Conservation (phyloP, 805 yeast species). For the Zygosaccharomyces bisporus region DNA sequence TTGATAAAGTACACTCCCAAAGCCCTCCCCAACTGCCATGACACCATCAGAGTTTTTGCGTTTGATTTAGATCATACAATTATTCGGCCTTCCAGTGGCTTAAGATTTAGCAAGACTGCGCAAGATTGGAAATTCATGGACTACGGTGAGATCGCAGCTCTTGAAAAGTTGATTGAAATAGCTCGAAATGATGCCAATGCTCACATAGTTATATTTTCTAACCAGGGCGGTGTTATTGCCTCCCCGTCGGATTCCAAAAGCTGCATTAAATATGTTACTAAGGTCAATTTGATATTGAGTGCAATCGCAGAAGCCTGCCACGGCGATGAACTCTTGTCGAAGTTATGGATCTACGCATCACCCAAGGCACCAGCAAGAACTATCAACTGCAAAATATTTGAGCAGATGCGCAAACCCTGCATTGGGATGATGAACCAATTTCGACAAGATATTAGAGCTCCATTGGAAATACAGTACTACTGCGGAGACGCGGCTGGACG, state of each 20-base stretch:
- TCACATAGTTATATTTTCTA: constrained; percentile 69
- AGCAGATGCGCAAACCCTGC: constrained; percentile 63
- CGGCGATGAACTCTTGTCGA: constrained; percentile 26
- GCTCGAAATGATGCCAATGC: constrained; percentile 25
- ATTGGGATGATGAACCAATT: constrained; percentile 72
- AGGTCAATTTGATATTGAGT: constrained; percentile 40
- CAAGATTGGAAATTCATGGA: constrained; percentile 74
- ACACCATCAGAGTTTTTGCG: constrained; percentile 48
- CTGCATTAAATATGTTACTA: constrained; percentile 39
- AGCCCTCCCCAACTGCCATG: neutral
- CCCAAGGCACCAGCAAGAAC: constrained; percentile 47
- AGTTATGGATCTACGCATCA: constrained; percentile 57
- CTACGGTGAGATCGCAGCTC: constrained; percentile 22
- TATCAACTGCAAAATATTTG: constrained; percentile 10
- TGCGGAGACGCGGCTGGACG: constrained; percentile 99
- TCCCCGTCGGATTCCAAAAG: constrained; percentile 33
- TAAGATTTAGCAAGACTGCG: constrained; percentile 55
- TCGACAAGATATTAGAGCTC: constrained; percentile 36
- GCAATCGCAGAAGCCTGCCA: constrained; percentile 29
- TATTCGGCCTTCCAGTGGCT: constrained; percentile 49
- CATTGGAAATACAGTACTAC: constrained; percentile 34
- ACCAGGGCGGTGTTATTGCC: constrained; percentile 62
- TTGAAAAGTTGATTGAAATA: constrained; percentile 21
- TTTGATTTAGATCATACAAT: constrained; percentile 88
- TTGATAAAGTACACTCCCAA: constrained; percentile 43